Evolutionary conservation across 164 flowering plant genomes (phyloP), one percentile per base, ranked within the genome.

Genomic region (Malania oleifera): DNA sequence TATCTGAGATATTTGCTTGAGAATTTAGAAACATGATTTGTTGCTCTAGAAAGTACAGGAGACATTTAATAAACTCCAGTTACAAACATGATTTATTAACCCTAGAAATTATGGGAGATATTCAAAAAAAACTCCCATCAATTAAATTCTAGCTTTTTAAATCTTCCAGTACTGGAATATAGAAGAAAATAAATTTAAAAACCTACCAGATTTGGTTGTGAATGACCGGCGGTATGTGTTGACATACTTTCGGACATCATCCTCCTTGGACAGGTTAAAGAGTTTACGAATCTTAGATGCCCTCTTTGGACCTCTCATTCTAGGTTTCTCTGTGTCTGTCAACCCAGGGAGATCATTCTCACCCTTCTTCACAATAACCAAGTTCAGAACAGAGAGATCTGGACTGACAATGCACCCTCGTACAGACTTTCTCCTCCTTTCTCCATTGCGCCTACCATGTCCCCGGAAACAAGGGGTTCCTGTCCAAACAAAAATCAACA

Each of bases 181-280:
- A n/a, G n/a, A n/a, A n/a, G n/a, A 44, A 44, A 5, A 44, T 4
- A 44, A 44, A 49, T 49, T 3, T 1, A 9, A 2, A 15, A 17
- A 15, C 38, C 22, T 19, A 52, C 55, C 55, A 27, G 34, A 4
- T 17, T 31, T 52, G 55, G 34, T 26, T 18, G 18, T 28, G 23
- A 27, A 52, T 2, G 34, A 19, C 14, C 55, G 7, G 55, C 55
- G 55, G 13, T 52, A 52, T 27, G 55, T 52, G 55, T 52, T 52
- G 37, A 52, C 55, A 52, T 52, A 52, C 38, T 52, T 52, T 9
- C 55, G 35, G 7, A 52, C 55, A 52, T 52, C 55, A 52, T 52
- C 55, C 38, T 52, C 55, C 38, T 52, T 52, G 34, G 55, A 27
- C 1, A 52, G 55, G 37, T 52, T 52, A 18, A 52, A 52, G n/a